Evolutionary conservation across 768 basidiomycete genomes (phyloP).

Genomic region (Tricholoma matsutake): DNA sequence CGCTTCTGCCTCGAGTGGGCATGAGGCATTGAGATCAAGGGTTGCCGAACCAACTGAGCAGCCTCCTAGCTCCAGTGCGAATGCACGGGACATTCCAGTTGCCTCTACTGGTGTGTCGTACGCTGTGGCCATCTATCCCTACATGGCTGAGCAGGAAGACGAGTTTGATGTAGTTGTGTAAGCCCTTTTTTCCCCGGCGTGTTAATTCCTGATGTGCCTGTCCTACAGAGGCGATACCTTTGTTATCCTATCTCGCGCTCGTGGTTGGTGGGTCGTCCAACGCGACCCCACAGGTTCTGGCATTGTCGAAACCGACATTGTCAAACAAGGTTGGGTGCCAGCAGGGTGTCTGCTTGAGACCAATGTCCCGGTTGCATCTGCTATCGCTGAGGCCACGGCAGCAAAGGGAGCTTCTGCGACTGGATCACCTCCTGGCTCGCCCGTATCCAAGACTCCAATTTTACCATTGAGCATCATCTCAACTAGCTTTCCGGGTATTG

Average conservation of each 20-base stretch:
- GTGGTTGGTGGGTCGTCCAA: slow-evolving; percentile 99
- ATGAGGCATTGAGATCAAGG: slow-evolving; percentile 23
- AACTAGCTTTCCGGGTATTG: slow-evolving; percentile 96
- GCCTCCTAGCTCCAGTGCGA: slow-evolving; percentile 18
- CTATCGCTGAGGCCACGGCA: slow-evolving; percentile 79
- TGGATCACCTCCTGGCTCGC: slow-evolving; percentile 37
- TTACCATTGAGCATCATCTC: slow-evolving; percentile 89
- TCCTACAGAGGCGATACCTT: slow-evolving; percentile 81
- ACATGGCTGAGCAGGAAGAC: slow-evolving; percentile 97
- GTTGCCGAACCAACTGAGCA: slow-evolving; percentile 15
- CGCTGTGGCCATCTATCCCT: slow-evolving; percentile 97
- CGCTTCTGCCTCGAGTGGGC: slow-evolving; percentile 21
- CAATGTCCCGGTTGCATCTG: slow-evolving; percentile 83
- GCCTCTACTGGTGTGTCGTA: slow-evolving; percentile 71
- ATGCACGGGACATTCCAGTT: slow-evolving; percentile 41
- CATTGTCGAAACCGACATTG: slow-evolving; percentile 68
- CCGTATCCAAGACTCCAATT: slow-evolving; percentile 71
- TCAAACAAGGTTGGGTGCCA: slow-evolving; percentile 95
- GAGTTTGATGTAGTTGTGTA: slow-evolving; percentile 98
- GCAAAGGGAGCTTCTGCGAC: slow-evolving; percentile 43
- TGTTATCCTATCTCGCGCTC: slow-evolving; percentile 88
- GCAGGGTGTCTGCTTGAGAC: slow-evolving; percentile 96
- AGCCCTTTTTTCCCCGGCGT: slow-evolving; percentile 29
- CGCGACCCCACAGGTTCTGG: slow-evolving; percentile 87
- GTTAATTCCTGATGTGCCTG: slow-evolving; percentile 7